These are phyloP conservation scores for Penicillium atrosanguineum DNA, from an alignment of 495 filamentous ascomycete species.

Conservation along the genomic window DNA sequence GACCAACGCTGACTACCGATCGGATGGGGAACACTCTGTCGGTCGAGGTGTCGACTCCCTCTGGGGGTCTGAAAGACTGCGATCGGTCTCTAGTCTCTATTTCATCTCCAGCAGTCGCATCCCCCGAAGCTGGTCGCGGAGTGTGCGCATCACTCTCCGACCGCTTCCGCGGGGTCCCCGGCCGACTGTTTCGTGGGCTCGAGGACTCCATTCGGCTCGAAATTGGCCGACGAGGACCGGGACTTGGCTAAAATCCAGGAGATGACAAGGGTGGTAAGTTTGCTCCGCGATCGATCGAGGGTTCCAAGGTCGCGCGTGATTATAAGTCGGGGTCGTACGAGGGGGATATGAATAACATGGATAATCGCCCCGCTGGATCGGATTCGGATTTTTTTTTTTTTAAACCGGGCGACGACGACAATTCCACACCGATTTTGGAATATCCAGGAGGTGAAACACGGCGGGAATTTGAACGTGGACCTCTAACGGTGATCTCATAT, in stretches of 20 bases:
- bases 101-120: neutral
- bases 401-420: neutral
- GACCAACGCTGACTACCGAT: slow-evolving; percentile 73
- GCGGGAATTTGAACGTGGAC: slow-evolving; percentile 6
- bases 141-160: slow-evolving; percentile 13
- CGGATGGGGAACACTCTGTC: slow-evolving; percentile 85
- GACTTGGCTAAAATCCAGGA: neutral
- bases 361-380: neutral
- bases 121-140: slow-evolving; percentile 1
- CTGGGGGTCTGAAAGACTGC: slow-evolving; percentile 14
- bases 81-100: slow-evolving; percentile 19
- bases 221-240: neutral
- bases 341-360: neutral
- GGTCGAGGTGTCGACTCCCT: slow-evolving; percentile 16
- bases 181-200: slow-evolving; percentile 5
- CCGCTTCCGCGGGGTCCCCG: slow-evolving; percentile 15
- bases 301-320: neutral
- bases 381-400: neutral
- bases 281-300: neutral
- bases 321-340: neutral
- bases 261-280: neutral
- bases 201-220: slow-evolving; percentile 9
- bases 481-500: neutral
- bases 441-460: slow-evolving; percentile 2
- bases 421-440: neutral